Conservation (phyloP, 2,329 filamentous ascomycete species). For the Lasiodiplodia theobromae region DNA sequence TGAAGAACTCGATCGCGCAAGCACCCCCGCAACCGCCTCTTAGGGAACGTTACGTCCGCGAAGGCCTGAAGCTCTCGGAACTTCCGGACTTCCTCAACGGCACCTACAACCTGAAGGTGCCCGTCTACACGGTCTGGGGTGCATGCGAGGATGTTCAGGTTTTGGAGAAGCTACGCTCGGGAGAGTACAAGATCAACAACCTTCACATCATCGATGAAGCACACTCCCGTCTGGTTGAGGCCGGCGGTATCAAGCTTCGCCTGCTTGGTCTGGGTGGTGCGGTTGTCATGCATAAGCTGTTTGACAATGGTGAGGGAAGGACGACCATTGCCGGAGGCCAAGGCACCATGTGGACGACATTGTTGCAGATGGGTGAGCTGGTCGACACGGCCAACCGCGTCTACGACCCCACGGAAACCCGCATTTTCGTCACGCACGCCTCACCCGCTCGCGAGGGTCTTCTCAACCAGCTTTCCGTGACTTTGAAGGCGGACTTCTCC, state of each 20-base stretch:
- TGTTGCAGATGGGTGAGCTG: constrained; percentile 96
- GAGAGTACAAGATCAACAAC: constrained; percentile 97
- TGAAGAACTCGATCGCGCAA: constrained; percentile 71
- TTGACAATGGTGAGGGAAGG: constrained; percentile 96
- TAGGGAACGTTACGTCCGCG: constrained; percentile 82
- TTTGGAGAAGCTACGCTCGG: constrained; percentile 94
- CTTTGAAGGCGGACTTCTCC: constrained; percentile 97
- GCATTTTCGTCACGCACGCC: constrained; percentile 94
- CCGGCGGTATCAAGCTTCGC: constrained; percentile 94
- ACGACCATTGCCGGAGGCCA: constrained; percentile 98
- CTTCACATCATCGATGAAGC: constrained; percentile 99
- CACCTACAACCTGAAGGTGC: constrained; percentile 89
- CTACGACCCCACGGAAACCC: constrained; percentile 97
- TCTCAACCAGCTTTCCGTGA: constrained; percentile 95
- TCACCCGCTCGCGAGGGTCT: constrained; percentile 96
- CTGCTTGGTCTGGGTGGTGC: constrained; percentile 92
- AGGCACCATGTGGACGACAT: constrained; percentile 99
- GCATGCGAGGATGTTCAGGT: constrained; percentile 98
- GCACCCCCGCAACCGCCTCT: constrained; percentile 72
- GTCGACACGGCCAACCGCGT: constrained; percentile 98
- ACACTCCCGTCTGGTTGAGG: constrained; percentile 90
- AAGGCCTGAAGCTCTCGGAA: constrained; percentile 90
- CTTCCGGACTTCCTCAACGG: constrained; percentile 87
- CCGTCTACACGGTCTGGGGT: constrained; percentile 98
- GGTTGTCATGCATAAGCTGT: constrained; percentile 99